phyloP scores from a whole-genome alignment of 331 rosid species.

The Arachis monticola region DNA sequence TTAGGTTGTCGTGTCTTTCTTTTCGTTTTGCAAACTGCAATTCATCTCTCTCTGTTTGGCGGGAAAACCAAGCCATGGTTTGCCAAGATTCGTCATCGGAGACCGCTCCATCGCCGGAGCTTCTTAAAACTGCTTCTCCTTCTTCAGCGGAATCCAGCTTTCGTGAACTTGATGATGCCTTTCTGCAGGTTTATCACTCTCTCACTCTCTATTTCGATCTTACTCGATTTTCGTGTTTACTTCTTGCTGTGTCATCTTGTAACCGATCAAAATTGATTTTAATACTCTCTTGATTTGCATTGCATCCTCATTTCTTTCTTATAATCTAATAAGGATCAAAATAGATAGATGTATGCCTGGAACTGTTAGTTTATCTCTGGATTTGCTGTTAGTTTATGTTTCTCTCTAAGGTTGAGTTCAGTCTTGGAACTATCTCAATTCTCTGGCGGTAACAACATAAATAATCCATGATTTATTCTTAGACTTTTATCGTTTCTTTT shows the following conservation, averaged over 20 bases:
- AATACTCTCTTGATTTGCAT: neutral
- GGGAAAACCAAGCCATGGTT: conserved; percentile 40
- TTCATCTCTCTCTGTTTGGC: neutral
- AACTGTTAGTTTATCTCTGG: neutral
- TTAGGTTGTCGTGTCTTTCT: conserved; percentile 14
- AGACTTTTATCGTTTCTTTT: neutral
- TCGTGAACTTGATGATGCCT: conserved; percentile 61
- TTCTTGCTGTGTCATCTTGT: neutral
- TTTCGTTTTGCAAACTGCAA: neutral
- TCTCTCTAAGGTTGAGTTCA: neutral
- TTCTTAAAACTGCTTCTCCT: conserved; percentile 17
- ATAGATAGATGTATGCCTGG: neutral
- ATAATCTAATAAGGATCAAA: neutral
- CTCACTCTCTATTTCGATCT: neutral
- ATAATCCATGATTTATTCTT: neutral
- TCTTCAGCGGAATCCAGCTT: conserved; percentile 51
- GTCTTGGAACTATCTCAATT: neutral
- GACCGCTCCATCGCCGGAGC: conserved; percentile 29
- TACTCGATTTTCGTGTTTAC: neutral
- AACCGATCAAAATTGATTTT: neutral
- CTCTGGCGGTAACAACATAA: neutral
- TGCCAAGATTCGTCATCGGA: conserved; percentile 41
- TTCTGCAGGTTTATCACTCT: conserved; percentile 52
- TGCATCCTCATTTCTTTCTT: neutral
- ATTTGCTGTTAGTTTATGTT: neutral